These are phyloP conservation scores for Arthrocladium fulminans DNA, from an alignment of 2,329 filamentous ascomycete species.

Conservation along the genomic window DNA sequence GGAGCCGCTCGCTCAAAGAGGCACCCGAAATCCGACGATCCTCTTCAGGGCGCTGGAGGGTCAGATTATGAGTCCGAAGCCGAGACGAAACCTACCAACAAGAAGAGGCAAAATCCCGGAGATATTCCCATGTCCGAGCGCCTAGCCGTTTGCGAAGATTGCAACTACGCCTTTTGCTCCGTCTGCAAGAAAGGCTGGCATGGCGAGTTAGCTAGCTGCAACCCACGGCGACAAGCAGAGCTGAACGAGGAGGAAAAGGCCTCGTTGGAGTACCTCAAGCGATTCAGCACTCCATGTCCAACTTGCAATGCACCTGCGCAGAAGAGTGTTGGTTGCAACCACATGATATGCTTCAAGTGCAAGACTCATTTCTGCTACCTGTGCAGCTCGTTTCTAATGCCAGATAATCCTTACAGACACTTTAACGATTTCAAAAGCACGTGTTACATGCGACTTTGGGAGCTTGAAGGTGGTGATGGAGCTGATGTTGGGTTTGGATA, in stretches of 20 bases:
- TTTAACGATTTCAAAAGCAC: slow-evolving; percentile 64
- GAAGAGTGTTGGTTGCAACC: slow-evolving; percentile 91
- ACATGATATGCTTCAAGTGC: slow-evolving; percentile 91
- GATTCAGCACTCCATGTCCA: slow-evolving; percentile 79
- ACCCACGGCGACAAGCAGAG: slow-evolving; percentile 57
- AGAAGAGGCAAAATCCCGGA: slow-evolving; percentile 29
- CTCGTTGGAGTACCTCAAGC: slow-evolving; percentile 70
- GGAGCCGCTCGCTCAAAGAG: slow-evolving; percentile 71
- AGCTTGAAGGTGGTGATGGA: slow-evolving; percentile 70
- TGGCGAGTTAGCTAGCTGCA: slow-evolving; percentile 66
- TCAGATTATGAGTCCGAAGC: slow-evolving; percentile 20
- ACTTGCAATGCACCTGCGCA: slow-evolving; percentile 77
- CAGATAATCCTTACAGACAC: slow-evolving; percentile 75
- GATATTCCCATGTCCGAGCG: slow-evolving; percentile 51
- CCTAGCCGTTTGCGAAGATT: slow-evolving; percentile 79
- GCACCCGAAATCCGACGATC: slow-evolving; percentile 60
- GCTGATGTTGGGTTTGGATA: slow-evolving; percentile 31
- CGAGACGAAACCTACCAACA: slow-evolving; percentile 26
- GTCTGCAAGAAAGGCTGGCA: slow-evolving; percentile 80
- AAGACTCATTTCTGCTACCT: slow-evolving; percentile 91
- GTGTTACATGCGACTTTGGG: slow-evolving; percentile 85
- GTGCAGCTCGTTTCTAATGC: slow-evolving; percentile 76
- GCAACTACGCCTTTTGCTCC: slow-evolving; percentile 77
- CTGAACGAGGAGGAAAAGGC: slow-evolving; percentile 78
- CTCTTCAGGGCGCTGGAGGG: slow-evolving; percentile 47